Percentiles rank a stretch among this genome's conserved stretches.
These are phyloP conservation scores for Sarcodon aspratus DNA, from an alignment of 768 basidiomycete genomes.

Conservation along the genomic window DNA sequence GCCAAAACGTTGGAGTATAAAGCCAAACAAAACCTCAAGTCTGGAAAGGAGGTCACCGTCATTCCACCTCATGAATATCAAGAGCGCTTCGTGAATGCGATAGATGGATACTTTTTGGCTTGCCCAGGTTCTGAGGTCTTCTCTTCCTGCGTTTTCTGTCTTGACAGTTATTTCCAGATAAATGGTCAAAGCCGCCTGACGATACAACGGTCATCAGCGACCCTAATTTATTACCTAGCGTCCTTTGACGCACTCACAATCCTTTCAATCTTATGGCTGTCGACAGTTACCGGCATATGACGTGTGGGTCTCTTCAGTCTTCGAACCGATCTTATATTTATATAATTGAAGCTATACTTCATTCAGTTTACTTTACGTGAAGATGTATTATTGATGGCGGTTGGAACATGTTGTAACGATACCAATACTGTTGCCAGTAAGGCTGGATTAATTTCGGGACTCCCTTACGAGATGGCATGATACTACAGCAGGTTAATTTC, in stretches of 20 bases:
- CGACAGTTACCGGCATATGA: too few relatives aligned
- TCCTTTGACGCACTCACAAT: constrained; percentile 6
- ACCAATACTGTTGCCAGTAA: too few relatives aligned
- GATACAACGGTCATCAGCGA: constrained; percentile 17
- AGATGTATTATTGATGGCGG: too few relatives aligned
- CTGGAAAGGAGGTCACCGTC: constrained; percentile 68
- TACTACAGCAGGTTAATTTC: too few relatives aligned
- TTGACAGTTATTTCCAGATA: constrained; percentile 14
- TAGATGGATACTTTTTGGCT: constrained; percentile 67
- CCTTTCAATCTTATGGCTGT: too few relatives aligned
- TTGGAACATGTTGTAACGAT: too few relatives aligned
- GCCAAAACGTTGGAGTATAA: constrained; percentile 83
- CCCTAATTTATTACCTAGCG: constrained; percentile 18
- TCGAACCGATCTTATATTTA: too few relatives aligned
- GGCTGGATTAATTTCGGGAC: too few relatives aligned
- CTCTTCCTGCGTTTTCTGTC: background rate
- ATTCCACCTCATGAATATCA: constrained; percentile 74
- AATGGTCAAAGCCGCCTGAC: constrained; percentile 26
- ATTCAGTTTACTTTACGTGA: too few relatives aligned
- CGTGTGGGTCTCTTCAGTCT: too few relatives aligned
- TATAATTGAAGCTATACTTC: too few relatives aligned
- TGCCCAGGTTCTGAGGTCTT: constrained; percentile 43
- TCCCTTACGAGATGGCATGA: too few relatives aligned
- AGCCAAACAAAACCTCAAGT: constrained; percentile 65
- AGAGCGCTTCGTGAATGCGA: constrained; percentile 59